Evolutionary conservation across 1,284 basidiomycete genomes (phyloP), one percentile per base, ranked within the genome.

Genomic region (Marasmius fiardii): DNA sequence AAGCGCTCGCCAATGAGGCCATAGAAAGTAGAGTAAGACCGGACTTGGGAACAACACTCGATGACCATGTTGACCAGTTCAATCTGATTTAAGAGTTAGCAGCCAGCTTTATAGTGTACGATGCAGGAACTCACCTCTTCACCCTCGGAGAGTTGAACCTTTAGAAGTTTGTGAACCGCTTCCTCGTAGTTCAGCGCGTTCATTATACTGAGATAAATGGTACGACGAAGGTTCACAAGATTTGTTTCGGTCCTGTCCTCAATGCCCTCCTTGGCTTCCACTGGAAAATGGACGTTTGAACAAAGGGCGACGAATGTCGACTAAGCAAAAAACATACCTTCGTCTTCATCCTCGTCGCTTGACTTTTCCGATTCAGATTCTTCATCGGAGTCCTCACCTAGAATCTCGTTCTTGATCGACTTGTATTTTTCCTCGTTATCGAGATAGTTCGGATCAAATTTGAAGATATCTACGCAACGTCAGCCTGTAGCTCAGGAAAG

Each of bases 1-100:
- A 99, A 95, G 11, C 96, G 88, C 73, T 99, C 96, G 53, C 94
- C 95, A 64, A 98, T 85, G 34, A 98, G 85, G 20, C 96, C 96
- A 68, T 96, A 99, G 78, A 98, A 99, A 41, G 85, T 93, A 10
- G 92, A 92, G 71, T 98, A 99, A 0, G 96, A 95, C 4, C 96
- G 90, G 70, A 99, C 96, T 77, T 99, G 96, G 2, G 96, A 99
- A 70, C 96, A 99, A 88, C 96, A 99, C 68, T 99, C 96, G 71
- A 99, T 90, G 58, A 99, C 84, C 96, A 99, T 99, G 78, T 99
- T 98, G 73, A 92, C 88, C 52, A 99, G 75, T 72, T 98, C 96
- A 64, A 94, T 92, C 91, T 95, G 64, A 20, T 31, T 6, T 18
- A 31, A 14, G 54, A 45, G 18, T 16, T 5, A 28, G 60, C 24